Evolutionary conservation across 2,329 filamentous ascomycete species (phyloP).

Genomic region (Colletotrichum chrysophilum): DNA sequence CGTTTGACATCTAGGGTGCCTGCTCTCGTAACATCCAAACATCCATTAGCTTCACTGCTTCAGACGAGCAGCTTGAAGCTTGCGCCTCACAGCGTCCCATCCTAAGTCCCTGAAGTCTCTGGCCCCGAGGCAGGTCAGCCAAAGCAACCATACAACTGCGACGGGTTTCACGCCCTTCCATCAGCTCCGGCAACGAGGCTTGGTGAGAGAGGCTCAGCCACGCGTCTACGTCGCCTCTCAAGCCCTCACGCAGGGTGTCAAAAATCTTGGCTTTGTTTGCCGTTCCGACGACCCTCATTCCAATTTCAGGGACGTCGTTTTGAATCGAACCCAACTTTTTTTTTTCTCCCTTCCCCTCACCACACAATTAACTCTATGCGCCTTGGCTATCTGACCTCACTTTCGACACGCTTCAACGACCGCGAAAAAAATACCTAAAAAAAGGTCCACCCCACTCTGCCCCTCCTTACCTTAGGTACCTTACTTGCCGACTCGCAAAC

Average conservation of each 20-base stretch:
- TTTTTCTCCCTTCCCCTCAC: not conserved
- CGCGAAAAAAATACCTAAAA: not conserved
- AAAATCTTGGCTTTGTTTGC: not conserved
- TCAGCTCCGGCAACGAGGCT: slow-evolving; percentile 15
- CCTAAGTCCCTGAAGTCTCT: not conserved
- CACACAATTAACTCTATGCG: not conserved
- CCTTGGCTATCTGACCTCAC: not conserved
- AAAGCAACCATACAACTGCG: not conserved
- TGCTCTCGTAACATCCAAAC: not conserved
- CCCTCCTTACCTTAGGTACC: not conserved
- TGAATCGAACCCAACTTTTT: not conserved
- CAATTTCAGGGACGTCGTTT: not conserved
- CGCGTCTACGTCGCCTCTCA: slow-evolving; percentile 1
- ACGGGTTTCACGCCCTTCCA: not conserved
- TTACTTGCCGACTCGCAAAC: not conserved
- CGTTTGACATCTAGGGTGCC: not conserved
- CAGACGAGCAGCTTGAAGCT: not conserved
- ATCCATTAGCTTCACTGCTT: not conserved
- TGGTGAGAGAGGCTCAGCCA: slow-evolving; percentile 16
- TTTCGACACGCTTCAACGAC: not conserved
- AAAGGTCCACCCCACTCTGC: slow-evolving; percentile 4
- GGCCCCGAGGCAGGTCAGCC: not conserved
- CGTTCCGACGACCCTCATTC: not conserved
- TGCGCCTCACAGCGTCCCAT: not conserved
- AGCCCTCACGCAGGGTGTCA: not conserved